Percentiles rank a stretch among this genome's conserved stretches.
Conservation (phyloP, 192 early-diverging fungal genomes). For the Umbelopsis vinacea region DNA sequence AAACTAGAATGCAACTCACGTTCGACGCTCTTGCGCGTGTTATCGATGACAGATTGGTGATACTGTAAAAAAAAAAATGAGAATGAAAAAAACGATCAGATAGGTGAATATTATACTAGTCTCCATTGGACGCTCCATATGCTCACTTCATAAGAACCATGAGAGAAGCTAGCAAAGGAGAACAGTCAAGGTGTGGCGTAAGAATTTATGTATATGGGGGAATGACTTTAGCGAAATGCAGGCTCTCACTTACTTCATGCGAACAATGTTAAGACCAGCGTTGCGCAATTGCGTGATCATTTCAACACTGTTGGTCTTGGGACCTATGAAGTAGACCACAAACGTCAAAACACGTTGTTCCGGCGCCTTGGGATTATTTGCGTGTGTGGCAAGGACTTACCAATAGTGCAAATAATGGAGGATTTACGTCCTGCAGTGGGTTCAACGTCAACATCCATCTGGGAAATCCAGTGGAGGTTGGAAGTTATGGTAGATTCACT, state of each 20-base stretch:
- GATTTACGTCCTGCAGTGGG: constrained; percentile 71
- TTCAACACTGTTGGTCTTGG: constrained; percentile 81
- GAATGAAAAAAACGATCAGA: constrained; percentile 4
- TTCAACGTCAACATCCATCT: constrained; percentile 63
- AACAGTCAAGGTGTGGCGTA: constrained; percentile 18
- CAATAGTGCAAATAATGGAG: constrained; percentile 84
- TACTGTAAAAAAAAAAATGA: constrained; percentile 40
- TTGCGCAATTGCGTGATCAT: constrained; percentile 75
- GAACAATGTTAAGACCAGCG: constrained; percentile 84
- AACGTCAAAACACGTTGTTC: not conserved
- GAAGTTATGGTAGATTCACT: constrained; percentile 49
- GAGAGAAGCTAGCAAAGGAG: constrained; percentile 47
- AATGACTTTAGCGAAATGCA: not conserved
- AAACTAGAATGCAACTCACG: constrained; percentile 40
- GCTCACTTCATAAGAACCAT: constrained; percentile 61
- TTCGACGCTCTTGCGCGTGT: constrained; percentile 48
- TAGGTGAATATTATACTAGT: not conserved
- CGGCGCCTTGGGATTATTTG: no score
- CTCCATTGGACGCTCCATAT: not conserved
- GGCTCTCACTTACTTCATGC: constrained; percentile 60
- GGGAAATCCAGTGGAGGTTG: constrained; percentile 74
- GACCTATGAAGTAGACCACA: constrained; percentile 37
- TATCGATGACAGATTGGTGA: constrained; percentile 65
- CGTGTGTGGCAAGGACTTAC: constrained; percentile 28
- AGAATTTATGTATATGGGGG: not conserved